Evolutionary conservation across 2,329 filamentous ascomycete species (phyloP), one percentile per base, ranked within the genome.

Genomic region (Fusarium buharicum): DNA sequence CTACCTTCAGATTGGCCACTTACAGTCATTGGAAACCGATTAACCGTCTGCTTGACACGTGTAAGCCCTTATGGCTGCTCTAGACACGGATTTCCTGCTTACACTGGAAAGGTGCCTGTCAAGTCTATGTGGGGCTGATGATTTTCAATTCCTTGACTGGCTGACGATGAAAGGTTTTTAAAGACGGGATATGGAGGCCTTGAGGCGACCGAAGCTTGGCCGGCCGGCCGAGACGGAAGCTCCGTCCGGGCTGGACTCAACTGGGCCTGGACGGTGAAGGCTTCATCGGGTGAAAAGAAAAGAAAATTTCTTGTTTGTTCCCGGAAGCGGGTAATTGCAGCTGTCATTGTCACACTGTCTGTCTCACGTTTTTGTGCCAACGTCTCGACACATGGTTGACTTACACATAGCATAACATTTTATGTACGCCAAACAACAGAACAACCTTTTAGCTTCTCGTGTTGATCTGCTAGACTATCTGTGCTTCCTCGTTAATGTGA

Each of bases 171-270:
- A 48, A 41, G 34, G 20, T 39, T 58, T 59, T 57, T 18, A 31
- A 22, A 36, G 37, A 45, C 38, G 20, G 37, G 37, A 24, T 8
- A 24, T 24, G 22, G 37, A 49, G 54, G 59, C 50, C 63, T 59
- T 45, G 33, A 59, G 51, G 61, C 47, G 55, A 53, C 57, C 61
- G 58, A 62, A 57, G 50, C 47, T 64, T 53, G 55, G 33, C 54
- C 55, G 63, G 64, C 39, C 47, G 28, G 45, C 44, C 20, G 14
- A 13, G 38, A 54, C 48, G 48, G 40, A 30, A 58, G 46, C 55
- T 55, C 58, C 62, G 52, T 33, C 33, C 33, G 30, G 44, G 38
- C 36, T 53, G 33, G 46, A 45, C 43, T 43, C 24, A 48, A 50
- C 50, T 34, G 33, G 48, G 47, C 34, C 28, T 33, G 14, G 6